Evolutionary conservation across 345 rosid species (phyloP).

Genomic region (Fremontodendron californicum): DNA sequence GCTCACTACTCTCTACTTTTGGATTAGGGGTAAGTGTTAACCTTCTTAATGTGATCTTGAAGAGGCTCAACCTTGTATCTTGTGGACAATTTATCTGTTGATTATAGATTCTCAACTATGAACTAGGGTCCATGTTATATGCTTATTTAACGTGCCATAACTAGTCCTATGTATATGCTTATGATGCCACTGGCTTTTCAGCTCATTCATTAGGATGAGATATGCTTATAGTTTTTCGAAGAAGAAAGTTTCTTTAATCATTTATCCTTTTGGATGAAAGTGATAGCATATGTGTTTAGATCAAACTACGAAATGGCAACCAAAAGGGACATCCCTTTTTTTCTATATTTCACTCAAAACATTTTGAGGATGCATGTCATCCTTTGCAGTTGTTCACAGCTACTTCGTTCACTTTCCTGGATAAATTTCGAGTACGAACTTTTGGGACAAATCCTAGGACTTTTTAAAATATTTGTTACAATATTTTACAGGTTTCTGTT

Average conservation of each 20-base stretch:
- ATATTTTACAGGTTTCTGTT: conserved; percentile 63
- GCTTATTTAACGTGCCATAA: neutral
- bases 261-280: neutral
- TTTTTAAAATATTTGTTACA: neutral
- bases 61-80: neutral
- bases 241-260: neutral
- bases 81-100: neutral
- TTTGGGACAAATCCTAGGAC: neutral
- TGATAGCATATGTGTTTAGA: neutral
- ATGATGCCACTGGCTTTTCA: conserved; percentile 8
- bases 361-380: neutral
- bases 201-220: neutral
- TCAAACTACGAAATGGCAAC: neutral
- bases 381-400: neutral
- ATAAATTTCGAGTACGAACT: neutral
- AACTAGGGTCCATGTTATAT: neutral
- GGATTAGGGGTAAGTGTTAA: conserved; percentile 60
- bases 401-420: conserved; percentile 1
- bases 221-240: neutral
- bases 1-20: conserved; percentile 64
- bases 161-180: neutral
- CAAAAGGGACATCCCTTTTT: neutral
- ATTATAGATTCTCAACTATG: neutral
- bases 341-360: neutral
- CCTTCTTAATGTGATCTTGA: conserved; percentile 1